Evolutionary conservation across 192 early-diverging fungal species (phyloP).

Genomic region (Podila epicladia): DNA sequence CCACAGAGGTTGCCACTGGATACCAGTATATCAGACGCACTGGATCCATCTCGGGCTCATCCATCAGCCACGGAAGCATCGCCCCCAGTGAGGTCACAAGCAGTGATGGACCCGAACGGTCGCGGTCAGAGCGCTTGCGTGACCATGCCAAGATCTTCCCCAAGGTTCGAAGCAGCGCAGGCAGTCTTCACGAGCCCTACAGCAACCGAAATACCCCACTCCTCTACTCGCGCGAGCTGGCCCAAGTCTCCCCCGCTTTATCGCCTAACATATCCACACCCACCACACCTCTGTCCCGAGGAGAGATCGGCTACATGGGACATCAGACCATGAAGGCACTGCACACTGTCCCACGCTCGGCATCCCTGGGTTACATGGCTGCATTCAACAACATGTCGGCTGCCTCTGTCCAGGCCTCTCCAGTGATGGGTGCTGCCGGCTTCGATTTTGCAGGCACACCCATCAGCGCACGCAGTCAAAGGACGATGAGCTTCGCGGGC

Average conservation of each 20-base stretch:
- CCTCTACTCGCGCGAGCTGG: slow-evolving; percentile 5
- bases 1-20: neutral
- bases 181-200: slow-evolving; percentile 10
- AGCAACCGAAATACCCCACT: slow-evolving; percentile 17
- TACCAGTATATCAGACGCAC: neutral
- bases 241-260: neutral
- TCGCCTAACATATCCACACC: slow-evolving; percentile 18
- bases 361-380: slow-evolving; percentile 31
- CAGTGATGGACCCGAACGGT: neutral
- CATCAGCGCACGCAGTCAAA: neutral
- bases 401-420: slow-evolving; percentile 9
- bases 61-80: neutral
- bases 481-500: slow-evolving; percentile 14
- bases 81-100: neutral
- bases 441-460: neutral
- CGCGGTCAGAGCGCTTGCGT: slow-evolving; percentile 7
- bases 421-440: neutral
- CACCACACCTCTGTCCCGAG: slow-evolving; percentile 16
- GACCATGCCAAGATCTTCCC: slow-evolving; percentile 39
- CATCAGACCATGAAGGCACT: slow-evolving; percentile 22
- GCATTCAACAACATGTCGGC: slow-evolving; percentile 11
- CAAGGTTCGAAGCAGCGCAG: slow-evolving; percentile 3
- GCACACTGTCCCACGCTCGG: slow-evolving; percentile 11
- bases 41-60: slow-evolving; percentile 1
- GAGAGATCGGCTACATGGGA: slow-evolving; percentile 35